Evolutionary conservation across 202 grass and related monocot species (phyloP).

Genomic region (Panicum hallii): DNA sequence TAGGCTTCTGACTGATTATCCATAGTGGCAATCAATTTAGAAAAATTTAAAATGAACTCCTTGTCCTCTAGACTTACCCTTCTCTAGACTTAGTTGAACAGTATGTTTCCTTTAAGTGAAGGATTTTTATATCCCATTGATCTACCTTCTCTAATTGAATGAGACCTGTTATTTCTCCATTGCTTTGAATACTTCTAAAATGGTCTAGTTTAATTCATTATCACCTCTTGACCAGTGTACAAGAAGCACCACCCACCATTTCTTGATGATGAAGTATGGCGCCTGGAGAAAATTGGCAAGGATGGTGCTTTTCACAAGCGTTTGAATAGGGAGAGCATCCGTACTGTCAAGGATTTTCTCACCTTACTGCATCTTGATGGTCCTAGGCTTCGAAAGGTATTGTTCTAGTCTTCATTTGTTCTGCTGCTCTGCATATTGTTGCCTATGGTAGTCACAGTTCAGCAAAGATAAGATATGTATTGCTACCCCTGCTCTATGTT

Average conservation of each 20-base stretch:
- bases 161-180: neutral
- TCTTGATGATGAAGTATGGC: slow-evolving; percentile 91
- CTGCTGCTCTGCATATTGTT: slow-evolving; percentile 7
- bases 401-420: slow-evolving; percentile 33
- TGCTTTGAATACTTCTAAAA: slow-evolving; percentile 3
- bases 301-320: slow-evolving; percentile 98
- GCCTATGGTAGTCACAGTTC: slow-evolving; percentile 18
- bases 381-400: slow-evolving; percentile 79
- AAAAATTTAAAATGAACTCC: slow-evolving; percentile 1
- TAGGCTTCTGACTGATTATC: slow-evolving; percentile 16
- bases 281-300: slow-evolving; percentile 97
- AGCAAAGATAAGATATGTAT: slow-evolving; percentile 23
- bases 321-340: slow-evolving; percentile 71
- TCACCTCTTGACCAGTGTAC: slow-evolving; percentile 67
- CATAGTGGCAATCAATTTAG: slow-evolving; percentile 17
- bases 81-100: neutral
- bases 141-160: slow-evolving; percentile 16
- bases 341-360: slow-evolving; percentile 89
- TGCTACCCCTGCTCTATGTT: slow-evolving; percentile 38
- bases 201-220: slow-evolving; percentile 16
- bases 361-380: slow-evolving; percentile 68
- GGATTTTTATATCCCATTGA: neutral
- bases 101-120: slow-evolving; percentile 32
- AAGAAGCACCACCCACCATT: slow-evolving; percentile 96
- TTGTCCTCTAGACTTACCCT: neutral